Base-by-base conservation (phyloP, 192 early-diverging fungal species). In the Linnemannia elongata region DNA sequence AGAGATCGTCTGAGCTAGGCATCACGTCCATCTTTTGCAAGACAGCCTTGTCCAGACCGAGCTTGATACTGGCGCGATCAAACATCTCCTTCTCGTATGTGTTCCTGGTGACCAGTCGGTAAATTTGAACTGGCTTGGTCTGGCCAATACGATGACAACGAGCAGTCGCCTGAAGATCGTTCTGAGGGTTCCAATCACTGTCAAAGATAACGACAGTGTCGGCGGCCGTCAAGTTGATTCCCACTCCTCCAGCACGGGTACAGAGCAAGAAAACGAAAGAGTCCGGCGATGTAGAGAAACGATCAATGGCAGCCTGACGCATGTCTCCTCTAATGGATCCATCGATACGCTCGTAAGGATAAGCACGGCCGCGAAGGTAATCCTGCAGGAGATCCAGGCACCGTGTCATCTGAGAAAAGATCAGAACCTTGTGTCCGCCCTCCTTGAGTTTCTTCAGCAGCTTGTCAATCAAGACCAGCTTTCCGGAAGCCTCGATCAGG, bases 41-140 rank as follows among this genome's bases (percentile, higher is more conserved):
- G n/a, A 97, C 91, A 20, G 96, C 96, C 68, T 92, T 91, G 78
- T 97, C 96, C 15, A 97, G 88, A 71, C 96, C 96, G 7, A 97
- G 91, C 77, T 97, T 97, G 92, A 97, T 93, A 76, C 96, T 96
- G 12, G 96, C 96, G 12, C 94, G 90, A 84, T 97, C 96, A 92
- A 97, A 97, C 96, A 97, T 97, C 69, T 97, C 96, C 36, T 95
- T 94, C 83, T 97, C 96, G 81, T 97, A 97, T 0, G 96, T 97
- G 81, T 96, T 96, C 54, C 94, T 89, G 30, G 94, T 96, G 20
- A 97, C 93, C 17, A 97, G 85, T 47, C 96, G 94, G 74, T 92
- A 94, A 47, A 91, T 92, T 79, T 96, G 95, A 6, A 97, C 96
- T 3, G 94, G 91, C 80, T 96, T 96, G 76, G 95, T 97, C 82